Base-by-base conservation (phyloP, 225 moss, liverwort and hornwort species). In the Polytrichum formosum region DNA sequence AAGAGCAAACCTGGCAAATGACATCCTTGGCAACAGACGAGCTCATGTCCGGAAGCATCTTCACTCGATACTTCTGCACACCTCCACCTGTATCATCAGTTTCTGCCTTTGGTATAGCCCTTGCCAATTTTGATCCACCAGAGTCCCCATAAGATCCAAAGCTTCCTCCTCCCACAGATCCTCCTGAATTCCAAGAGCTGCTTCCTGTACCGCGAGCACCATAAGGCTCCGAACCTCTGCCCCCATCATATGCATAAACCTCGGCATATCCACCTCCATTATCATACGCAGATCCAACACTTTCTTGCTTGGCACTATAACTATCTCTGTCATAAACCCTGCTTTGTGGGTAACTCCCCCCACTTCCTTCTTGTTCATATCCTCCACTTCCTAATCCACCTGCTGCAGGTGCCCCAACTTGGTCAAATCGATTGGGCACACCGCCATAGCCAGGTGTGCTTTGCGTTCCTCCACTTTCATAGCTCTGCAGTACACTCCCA, bases 231-330 rank as follows among this genome's bases (percentile, higher is more conserved):
- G 65, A 81, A 5, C 79, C 83, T 74, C 74, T 81, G 46, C 92
- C 92, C 53, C 96, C 96, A 70, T 94, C 94, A 35, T 97, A 97
- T 8, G 89, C 92, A 79, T 90, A 92, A 74, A 88, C 93, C 77
- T 94, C 96, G 25, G 77, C 76, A 74, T 78, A 90, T 27, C 74
- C 90, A 74, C 74, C 88, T 66, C 80, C 80, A 74, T 73, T 35
- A 59, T 58, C 63, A 56, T 71, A 26, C 67, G n/a, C 79, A n/a
- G 77, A 33, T 54, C 81, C 89, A 70, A 74, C 71, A 26, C 79
- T 76, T 20, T 66, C 74, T 26, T 80, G 81, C 75, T 73, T 77
- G 22, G 70, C 53, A 1, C 67, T 72, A 69, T 72, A 76, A 23
- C 81, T 83, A 28, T 85, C 74, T 60, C 73, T 54, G 53, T 83